These are phyloP conservation scores for Metarhizium sp. DNA, from an alignment of 2,329 filamentous ascomycete species.

Conservation along the genomic window DNA sequence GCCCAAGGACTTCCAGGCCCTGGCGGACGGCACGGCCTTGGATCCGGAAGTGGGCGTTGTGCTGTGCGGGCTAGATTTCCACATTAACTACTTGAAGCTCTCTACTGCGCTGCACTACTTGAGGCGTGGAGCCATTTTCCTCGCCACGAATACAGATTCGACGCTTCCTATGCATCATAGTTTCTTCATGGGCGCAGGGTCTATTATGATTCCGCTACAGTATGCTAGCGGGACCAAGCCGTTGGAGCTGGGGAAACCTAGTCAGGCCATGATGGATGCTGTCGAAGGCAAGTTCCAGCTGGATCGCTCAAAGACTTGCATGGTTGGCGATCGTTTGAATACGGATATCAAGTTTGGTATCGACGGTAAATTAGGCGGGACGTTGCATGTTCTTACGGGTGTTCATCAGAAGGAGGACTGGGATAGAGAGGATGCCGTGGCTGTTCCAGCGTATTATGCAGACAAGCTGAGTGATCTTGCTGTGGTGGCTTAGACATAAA, in stretches of 20 bases:
- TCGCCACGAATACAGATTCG: conserved; percentile 89
- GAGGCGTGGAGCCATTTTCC: conserved; percentile 68
- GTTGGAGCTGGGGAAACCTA: conserved; percentile 81
- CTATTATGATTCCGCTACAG: conserved; percentile 66
- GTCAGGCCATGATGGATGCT: conserved; percentile 98
- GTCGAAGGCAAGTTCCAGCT: conserved; percentile 94
- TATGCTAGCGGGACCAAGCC: conserved; percentile 64
- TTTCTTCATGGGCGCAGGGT: conserved; percentile 87
- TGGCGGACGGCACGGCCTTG: conserved; percentile 66
- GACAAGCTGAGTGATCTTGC: conserved; percentile 73
- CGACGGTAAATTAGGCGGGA: conserved; percentile 83
- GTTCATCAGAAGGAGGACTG: conserved; percentile 81
- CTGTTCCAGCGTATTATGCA: conserved; percentile 74
- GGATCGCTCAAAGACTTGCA: conserved; percentile 76
- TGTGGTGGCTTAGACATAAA: conserved; percentile 13
- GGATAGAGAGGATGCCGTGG: conserved; percentile 55
- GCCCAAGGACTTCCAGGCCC: conserved; percentile 67
- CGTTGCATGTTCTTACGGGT: conserved; percentile 82
- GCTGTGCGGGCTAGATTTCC: conserved; percentile 83
- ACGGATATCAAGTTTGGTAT: conserved; percentile 96
- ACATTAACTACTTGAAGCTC: conserved; percentile 91
- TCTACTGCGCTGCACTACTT: conserved; percentile 81
- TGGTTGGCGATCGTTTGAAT: conserved; percentile 89
- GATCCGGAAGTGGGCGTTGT: conserved; percentile 88
- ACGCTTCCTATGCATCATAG: conserved; percentile 74